Evolutionary conservation across 495 filamentous ascomycete genomes (phyloP), one percentile per base, ranked within the genome.

Genomic region (Schizothecium vesticola): DNA sequence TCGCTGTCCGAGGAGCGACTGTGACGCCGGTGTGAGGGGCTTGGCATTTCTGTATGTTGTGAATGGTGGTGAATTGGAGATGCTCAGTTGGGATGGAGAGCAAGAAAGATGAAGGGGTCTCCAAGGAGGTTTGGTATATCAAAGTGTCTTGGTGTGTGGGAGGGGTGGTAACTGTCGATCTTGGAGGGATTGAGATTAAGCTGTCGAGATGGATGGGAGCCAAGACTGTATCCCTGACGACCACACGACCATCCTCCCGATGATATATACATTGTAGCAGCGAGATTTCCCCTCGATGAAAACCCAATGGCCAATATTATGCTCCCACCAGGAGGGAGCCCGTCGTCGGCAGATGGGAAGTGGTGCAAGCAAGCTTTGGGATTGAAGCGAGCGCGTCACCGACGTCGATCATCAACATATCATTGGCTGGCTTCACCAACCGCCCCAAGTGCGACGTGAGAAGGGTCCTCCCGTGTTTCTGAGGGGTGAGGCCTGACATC

Each of bases 291-390:
- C 31, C n/a, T 61, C n/a, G 21, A 61, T 28, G 36, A 6, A 25
- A 33, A 21, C 6, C 16, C 12, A 26, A 12, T 4, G 16, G 24
- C 28, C n/a, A 36, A 28, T 31, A 31, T 21, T 9, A 13, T 23
- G 13, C 43, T 21, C 31, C 25, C 31, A 28, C 16, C 22, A 22
- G 22, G 31, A 64, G 21, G 19, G 22, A 64, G 16, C 3, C 36
- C 10, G 23, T 43, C 33, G 21, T 26, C n/a, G 43, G 22, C 33
- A 56, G 36, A 51, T 56, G 62, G 22, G 12, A 21, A 28, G 19
- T n/a, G 64, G 22, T 31, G 11, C n/a, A n/a, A 67, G 58, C 65
- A 67, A 67, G 65, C 59, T 67, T 67, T 67, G 55, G 29, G 60
- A 16, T 16, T 29, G 51, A 25, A 43, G 61, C 51, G 55, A 55